Evolutionary conservation across 768 basidiomycete genomes (phyloP).

Genomic region (Butyriboletus loyo): DNA sequence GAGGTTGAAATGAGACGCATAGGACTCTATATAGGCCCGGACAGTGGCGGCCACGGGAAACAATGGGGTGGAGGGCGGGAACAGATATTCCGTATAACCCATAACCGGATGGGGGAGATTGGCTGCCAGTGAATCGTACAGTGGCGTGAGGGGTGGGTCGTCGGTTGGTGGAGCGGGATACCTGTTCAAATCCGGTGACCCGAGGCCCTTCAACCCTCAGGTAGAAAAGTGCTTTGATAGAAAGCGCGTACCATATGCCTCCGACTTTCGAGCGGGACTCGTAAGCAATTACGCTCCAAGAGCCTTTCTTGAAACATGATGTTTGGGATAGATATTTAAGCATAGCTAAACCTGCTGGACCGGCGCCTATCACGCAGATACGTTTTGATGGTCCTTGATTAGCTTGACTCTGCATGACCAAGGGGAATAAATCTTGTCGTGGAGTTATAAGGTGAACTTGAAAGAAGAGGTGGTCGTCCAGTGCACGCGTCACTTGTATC

Average conservation of each 20-base stretch:
- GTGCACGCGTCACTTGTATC: not conserved
- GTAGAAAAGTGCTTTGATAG: not conserved
- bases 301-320: slow-evolving; percentile 49
- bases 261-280: slow-evolving; percentile 68
- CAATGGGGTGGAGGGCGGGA: slow-evolving; percentile 69
- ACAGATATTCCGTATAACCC: slow-evolving; percentile 60
- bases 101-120: slow-evolving; percentile 80
- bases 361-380: slow-evolving; percentile 75
- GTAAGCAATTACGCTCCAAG: slow-evolving; percentile 64
- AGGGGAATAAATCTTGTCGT: not conserved
- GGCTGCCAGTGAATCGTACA: slow-evolving; percentile 80
- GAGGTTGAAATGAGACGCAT: slow-evolving; percentile 61
- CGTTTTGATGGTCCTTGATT: slow-evolving; percentile 26
- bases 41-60: slow-evolving; percentile 64
- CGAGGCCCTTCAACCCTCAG: not conserved
- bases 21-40: slow-evolving; percentile 65
- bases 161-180: slow-evolving; percentile 49
- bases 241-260: slow-evolving; percentile 64
- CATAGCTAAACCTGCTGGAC: slow-evolving; percentile 69
- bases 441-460: not conserved
- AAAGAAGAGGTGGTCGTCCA: not conserved
- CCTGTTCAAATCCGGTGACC: slow-evolving; percentile 36
- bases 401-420: slow-evolving; percentile 5
- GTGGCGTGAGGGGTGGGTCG: slow-evolving; percentile 59
- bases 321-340: slow-evolving; percentile 64